Evolutionary conservation across 2,329 filamentous ascomycete species (phyloP), one percentile per base, ranked within the genome.

Genomic region (Samsoniella hepiali): DNA sequence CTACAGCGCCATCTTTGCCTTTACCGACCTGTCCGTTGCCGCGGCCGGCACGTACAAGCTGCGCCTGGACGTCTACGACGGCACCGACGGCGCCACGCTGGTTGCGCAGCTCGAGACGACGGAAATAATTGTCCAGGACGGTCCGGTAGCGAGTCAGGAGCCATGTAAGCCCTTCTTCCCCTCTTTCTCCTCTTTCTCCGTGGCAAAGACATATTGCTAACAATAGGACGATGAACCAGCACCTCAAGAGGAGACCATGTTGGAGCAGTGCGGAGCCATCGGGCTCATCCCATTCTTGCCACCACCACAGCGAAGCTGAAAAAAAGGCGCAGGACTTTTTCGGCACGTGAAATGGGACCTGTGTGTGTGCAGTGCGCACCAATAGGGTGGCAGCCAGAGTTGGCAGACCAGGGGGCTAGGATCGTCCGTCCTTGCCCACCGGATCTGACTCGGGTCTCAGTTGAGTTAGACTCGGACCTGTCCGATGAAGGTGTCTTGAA

Each of bases 21-120:
- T 73, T 40, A 8, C 64, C 3, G 63, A 73, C 32, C 66, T 75
- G 31, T 61, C 63, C 2, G 68, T 74, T n/a, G 27, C 45, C 0
- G 34, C 45, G 5, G 59, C 64, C 1, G 74, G 74, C 0, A 56
- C 47, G 5, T 75, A 69, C 53, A 67, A 51, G 3, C 66, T 75
- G 45, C 69, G 69, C 17, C 49, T 75, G 6, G 72, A 75, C 38
- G 42, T 72, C 1, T 74, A 74, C 17, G 50, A 66, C 2, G 27
- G 68, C 15, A 36, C 63, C 3, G 53, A 59, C 7, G 63, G 67
- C 6, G 68, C 58, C 15, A 64, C 44, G 0, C 60, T 69, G 29
- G 58, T 68, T 36, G 63, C 55, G 5, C 67, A 72, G 47, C 54
- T 66, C 44, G 63, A 68, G 7, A 68, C 65, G 36, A 63, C 45